These are phyloP conservation scores for Exophiala dermatitidis DNA, from an alignment of 2,329 filamentous ascomycete genomes.

Conservation along the genomic window DNA sequence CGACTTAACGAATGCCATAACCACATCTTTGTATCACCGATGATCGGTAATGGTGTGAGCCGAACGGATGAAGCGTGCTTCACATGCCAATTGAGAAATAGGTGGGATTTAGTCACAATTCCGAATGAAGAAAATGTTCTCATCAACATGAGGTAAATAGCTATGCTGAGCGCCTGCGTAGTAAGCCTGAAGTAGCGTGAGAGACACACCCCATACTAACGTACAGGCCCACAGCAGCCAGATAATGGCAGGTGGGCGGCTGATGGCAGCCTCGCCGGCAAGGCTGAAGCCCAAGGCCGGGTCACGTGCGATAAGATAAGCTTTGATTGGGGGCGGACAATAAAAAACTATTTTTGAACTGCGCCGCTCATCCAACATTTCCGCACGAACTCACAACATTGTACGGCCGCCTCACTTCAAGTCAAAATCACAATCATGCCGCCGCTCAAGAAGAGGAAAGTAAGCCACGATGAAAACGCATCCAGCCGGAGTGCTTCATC, in stretches of 20 bases:
- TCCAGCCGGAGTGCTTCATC: neutral
- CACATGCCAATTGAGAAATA: too few relatives aligned
- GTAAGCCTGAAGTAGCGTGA: too few relatives aligned
- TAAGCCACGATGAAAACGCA: conserved; percentile 23
- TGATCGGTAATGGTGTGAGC: too few relatives aligned
- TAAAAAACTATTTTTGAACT: neutral
- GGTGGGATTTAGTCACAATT: too few relatives aligned
- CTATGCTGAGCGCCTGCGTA: too few relatives aligned
- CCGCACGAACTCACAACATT: neutral
- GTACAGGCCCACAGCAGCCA: too few relatives aligned
- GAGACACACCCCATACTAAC: too few relatives aligned
- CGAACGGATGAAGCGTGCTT: too few relatives aligned
- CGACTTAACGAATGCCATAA: too few relatives aligned
- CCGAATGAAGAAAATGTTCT: too few relatives aligned
- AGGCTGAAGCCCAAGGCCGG: neutral
- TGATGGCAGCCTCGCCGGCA: neutral
- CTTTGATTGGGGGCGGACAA: neutral
- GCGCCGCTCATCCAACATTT: neutral
- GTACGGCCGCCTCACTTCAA: neutral
- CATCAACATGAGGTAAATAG: too few relatives aligned
- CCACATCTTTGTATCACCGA: too few relatives aligned
- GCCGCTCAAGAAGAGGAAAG: conserved; percentile 37
- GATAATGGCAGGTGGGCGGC: neutral
- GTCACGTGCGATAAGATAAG: conserved; percentile 14
- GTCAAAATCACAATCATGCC: conserved; percentile 30